Evolutionary conservation across 2,329 filamentous ascomycete genomes (phyloP), one percentile per base, ranked within the genome.

Genomic region (Penicillium sp.): DNA sequence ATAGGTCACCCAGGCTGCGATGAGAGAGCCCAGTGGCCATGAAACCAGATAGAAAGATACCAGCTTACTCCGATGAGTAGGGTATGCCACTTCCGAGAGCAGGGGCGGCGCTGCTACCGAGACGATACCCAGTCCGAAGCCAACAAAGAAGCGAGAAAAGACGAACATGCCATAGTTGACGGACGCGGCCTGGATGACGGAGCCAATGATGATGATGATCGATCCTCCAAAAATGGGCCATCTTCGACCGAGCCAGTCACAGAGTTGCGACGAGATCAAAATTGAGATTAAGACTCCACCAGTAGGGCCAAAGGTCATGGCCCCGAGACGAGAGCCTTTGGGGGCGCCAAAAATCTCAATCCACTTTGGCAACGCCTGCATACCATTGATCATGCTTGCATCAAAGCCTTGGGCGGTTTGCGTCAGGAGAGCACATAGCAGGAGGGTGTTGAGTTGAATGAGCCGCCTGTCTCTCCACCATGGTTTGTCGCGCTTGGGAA

Each of bases 301-400:
- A 11, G 45, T 55, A 12, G 59, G 45, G 3, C 59, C 59, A 42
- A 55, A 58, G 5, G 59, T 58, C 55, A 61, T 61, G 8, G 55
- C 55, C 39, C 59, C 59, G 7, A 61, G 25, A 3, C 59, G 55
- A 28, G 55, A 34, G 31, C 55, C 59, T 12, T 43, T 48, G 4
- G 64, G 64, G 5, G 62, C 34, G 12, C 63, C 61, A 34, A 68
- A 69, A 31, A 58, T 79, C 11, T 73, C 69, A n/a, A 78, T 70
- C 77, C 78, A 80, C n/a, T 74, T 71, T 0, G 73, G 67, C 0
- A 81, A 69, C 0, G 76, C 72, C 60, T 83, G 81, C 6, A 83
- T 66, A 10, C 76, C 78, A 61, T 83, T 82, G 71, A 83, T 78
- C 75, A 83, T 81, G 48, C 75, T 77, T 4, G 78, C 78, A 64